Evolutionary conservation across 805 yeast genomes (phyloP), one percentile per base, ranked within the genome.

Genomic region (Cyberlindnera misumaiensis): DNA sequence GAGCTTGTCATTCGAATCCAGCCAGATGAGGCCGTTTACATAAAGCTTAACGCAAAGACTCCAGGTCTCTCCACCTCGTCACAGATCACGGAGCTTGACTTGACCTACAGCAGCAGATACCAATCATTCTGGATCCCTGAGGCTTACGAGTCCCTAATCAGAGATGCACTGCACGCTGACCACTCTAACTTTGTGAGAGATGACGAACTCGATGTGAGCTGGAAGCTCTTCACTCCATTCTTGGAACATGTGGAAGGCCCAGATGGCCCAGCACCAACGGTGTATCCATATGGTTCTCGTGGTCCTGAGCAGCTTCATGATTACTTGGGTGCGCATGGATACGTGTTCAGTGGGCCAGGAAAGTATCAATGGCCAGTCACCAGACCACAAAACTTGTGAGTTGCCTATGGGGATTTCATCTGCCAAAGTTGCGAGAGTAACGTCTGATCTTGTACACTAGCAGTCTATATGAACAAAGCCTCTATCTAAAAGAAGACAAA

Each of bases 111-210:
- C 39, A 69, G 71, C 36, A 78, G 97, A 58, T 93, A 83, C 68
- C 68, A 83, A 47, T 83, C 86, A 58, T 83, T 86, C 66, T 83
- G 93, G 81, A 89, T 93, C 55, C 97, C 98, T 32, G 96, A 90
- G 70, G 97, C 97, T 30, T 93, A 93, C 63, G 98, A 93, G 69
- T 83, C 96, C 1, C 76, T 93, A 52, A 86, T 93, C 53, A 78
- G 94, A 63, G 97, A 93, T 63, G 84, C 90, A 46, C 64, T 83
- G 58, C 73, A 77, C 50, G 97, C 94, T 41, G 95, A 89, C 64
- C 98, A 93, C 66, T 84, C 97, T 37, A 90, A 90, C 68, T 93
- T 93, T 60, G 97, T 93, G 26, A 82, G 98, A 67, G 97, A 90
- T 59, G 98, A 93, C 60, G 98, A 93, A 68, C 75, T 93, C 58